Evolutionary conservation across 2,329 filamentous ascomycete species (phyloP).

Genomic region (Phyllosticta citriasiana): DNA sequence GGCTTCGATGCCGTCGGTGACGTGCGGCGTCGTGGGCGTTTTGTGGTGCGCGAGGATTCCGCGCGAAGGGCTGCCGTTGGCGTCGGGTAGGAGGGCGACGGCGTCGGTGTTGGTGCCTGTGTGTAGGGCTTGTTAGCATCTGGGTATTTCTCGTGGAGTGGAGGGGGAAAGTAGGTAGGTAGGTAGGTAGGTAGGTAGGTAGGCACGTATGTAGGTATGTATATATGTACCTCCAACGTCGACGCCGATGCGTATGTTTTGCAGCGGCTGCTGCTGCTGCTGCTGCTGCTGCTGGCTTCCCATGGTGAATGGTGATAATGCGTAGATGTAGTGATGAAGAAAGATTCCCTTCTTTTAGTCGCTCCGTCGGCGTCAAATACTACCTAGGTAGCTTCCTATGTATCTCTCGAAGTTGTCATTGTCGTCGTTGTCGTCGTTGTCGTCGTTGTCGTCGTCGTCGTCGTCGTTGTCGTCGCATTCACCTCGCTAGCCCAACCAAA

Average conservation of each 20-base stretch:
- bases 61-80: conserved; percentile 16
- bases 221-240: conserved; percentile 29
- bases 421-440: no score
- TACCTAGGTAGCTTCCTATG: no score
- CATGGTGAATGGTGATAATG: neutral
- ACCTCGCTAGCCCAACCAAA: no score
- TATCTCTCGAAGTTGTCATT: no score
- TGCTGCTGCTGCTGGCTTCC: neutral
- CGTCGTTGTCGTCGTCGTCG: no score
- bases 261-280: neutral
- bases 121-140: neutral
- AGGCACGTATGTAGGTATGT: no score
- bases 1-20: conserved; percentile 26
- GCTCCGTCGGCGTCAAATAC: no score
- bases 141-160: no score
- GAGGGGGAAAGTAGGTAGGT: no score
- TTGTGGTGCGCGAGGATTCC: conserved; percentile 24
- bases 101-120: conserved; percentile 26
- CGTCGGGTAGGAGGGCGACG: conserved; percentile 21
- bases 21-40: conserved; percentile 27
- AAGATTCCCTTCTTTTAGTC: no score
- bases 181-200: no score
- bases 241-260: conserved; percentile 32
- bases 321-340: neutral
- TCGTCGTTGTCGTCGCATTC: no score